Evolutionary conservation across 495 filamentous ascomycete genomes (phyloP).

Genomic region (Aspergillus avenaceus): DNA sequence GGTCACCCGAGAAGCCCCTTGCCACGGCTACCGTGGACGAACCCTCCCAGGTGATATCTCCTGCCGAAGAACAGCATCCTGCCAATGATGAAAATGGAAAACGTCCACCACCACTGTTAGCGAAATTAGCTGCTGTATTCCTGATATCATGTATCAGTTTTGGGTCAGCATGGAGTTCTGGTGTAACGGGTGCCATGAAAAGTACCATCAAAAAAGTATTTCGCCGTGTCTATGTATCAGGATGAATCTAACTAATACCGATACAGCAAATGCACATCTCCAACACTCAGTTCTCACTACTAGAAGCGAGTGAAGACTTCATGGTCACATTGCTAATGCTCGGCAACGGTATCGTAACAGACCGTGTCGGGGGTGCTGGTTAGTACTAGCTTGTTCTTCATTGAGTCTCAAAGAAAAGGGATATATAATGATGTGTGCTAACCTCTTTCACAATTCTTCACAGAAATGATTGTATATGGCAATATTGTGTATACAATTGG

Average conservation of each 20-base stretch:
- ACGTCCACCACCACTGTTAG: constrained; percentile 22
- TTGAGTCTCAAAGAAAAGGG: too few relatives aligned
- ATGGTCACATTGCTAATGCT: constrained; percentile 42
- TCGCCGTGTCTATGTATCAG: not conserved
- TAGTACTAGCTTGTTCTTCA: too few relatives aligned
- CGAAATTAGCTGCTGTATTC: constrained; percentile 30
- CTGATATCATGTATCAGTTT: constrained; percentile 42
- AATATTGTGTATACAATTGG: constrained; percentile 43
- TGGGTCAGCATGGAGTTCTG: constrained; percentile 39
- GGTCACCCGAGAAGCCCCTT: not conserved
- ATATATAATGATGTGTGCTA: constrained; percentile 1
- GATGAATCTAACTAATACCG: not conserved
- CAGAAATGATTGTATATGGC: constrained; percentile 43
- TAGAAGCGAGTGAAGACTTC: constrained; percentile 45
- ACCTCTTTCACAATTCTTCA: not conserved
- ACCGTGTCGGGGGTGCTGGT: constrained; percentile 43
- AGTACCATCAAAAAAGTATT: constrained; percentile 41
- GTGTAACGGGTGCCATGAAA: constrained; percentile 43
- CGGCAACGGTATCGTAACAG: constrained; percentile 39
- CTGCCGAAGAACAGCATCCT: not conserved
- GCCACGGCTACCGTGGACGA: not conserved
- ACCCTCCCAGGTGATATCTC: not conserved
- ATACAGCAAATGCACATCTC: constrained; percentile 33
- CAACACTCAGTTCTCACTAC: constrained; percentile 39
- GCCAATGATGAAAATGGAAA: not conserved